Conservation (phyloP, 768 basidiomycete species). For the Lentinus brumalis region DNA sequence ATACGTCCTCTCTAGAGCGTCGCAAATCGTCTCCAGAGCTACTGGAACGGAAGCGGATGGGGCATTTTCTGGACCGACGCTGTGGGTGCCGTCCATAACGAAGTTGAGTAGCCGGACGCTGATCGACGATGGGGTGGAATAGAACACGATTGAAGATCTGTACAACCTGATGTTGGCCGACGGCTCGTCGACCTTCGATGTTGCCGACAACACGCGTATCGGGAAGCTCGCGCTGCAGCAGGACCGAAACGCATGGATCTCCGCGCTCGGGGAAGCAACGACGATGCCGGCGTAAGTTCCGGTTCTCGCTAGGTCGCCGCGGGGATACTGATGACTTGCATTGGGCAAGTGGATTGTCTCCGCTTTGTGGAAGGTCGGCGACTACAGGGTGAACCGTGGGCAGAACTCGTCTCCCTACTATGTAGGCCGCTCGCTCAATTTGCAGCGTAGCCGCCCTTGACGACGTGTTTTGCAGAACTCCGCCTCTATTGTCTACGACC, state of each 20-base stretch:
- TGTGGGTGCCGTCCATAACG: constrained; percentile 33
- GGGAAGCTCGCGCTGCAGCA: constrained; percentile 44
- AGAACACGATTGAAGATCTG: constrained; percentile 60
- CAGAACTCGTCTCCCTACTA: constrained; percentile 25
- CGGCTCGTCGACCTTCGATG: constrained; percentile 39
- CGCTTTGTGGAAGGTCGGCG: constrained; percentile 59
- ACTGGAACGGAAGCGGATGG: constrained; percentile 49
- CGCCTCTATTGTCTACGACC: constrained; percentile 50
- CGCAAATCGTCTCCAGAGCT: constrained; percentile 33
- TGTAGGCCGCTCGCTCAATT: constrained; percentile 14
- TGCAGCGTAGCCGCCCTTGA: background rate
- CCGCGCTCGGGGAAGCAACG: constrained; percentile 50
- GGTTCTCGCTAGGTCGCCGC: background rate
- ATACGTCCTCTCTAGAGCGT: constrained; percentile 23
- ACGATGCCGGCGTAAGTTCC: constrained; percentile 50
- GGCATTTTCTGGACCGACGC: constrained; percentile 61
- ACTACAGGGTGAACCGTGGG: constrained; percentile 49
- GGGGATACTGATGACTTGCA: background rate
- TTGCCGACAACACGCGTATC: constrained; percentile 49
- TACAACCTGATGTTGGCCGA: constrained; percentile 61
- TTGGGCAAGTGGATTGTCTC: constrained; percentile 49
- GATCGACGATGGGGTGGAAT: background rate
- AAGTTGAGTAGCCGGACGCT: background rate
- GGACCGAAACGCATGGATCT: constrained; percentile 42
- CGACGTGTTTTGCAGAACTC: constrained; percentile 38